Base-by-base conservation (phyloP, 1,139 yeast genomes). In the Taphrina pruni region DNA sequence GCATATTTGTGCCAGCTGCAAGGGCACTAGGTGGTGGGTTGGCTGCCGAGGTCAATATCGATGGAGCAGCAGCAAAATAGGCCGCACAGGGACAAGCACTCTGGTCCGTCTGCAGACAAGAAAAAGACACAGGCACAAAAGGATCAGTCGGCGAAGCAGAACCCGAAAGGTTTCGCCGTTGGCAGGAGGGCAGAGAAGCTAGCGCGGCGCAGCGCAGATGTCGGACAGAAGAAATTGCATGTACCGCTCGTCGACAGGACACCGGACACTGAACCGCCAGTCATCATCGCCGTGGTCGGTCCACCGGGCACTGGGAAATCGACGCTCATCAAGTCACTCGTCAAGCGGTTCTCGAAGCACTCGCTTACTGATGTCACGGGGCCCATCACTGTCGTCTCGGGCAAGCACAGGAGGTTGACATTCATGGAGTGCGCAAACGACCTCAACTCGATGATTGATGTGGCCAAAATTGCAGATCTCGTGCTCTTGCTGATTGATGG, bases 281-380 rank as follows among this genome's bases (percentile, higher is more conserved):
- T 94, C 32, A 88, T 95, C 70, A 91, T 95, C 48, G 97, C 97
- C 0, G 97, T 94, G 6, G 97, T 94, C 20, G 99, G 99, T 0
- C 99, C 99, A 9, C 97, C 97, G 8, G 99, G 99, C 11, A 94
- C 98, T 0, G 99, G 99, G 73, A 95, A 95, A 77, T 87, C 97
- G 21, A 94, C 99, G 0, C 83, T 95, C 76, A 91, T 95, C 76
- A 89, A 91, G 77, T 92, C 97, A 9, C 82, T 95, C 71, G 92
- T 95, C 12, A 84, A 94, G 78, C 82, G 97, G 78, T 85, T 90
- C 78, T 87, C 98, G n/a, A 95, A 95, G 78, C 90, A 95, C 39
- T 85, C 95, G 0, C 79, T 95, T 61, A 82, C 86, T 46, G 98
- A 94, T 74, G 86, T 95, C 67, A 90, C 90, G 75, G 99, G 99